Evolutionary conservation across 192 early-diverging fungal species (phyloP).

Genomic region (Entophlyctis luteolus): DNA sequence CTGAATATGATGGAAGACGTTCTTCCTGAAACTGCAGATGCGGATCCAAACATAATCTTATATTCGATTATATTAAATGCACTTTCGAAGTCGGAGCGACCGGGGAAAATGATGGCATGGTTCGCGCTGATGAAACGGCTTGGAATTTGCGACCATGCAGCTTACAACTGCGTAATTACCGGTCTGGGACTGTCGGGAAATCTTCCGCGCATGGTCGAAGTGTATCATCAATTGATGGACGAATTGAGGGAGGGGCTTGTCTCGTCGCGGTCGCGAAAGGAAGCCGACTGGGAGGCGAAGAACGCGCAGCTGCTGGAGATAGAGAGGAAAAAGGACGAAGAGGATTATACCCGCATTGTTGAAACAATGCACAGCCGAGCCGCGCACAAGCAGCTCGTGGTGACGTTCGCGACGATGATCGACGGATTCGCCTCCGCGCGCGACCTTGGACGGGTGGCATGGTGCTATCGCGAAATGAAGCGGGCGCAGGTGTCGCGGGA

Average conservation of each 20-base stretch:
- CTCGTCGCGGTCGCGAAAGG: neutral
- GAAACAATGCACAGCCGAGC: neutral
- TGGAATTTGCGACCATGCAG: slow-evolving; percentile 4
- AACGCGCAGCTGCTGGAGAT: neutral
- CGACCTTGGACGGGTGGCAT: neutral
- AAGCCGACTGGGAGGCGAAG: neutral
- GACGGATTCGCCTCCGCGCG: neutral
- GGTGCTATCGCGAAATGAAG: slow-evolving; percentile 13
- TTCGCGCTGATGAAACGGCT: neutral
- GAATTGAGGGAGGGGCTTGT: neutral
- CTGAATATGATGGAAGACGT: neutral
- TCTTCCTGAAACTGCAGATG: neutral
- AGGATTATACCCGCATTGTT: neutral
- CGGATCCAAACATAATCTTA: neutral
- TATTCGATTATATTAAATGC: neutral
- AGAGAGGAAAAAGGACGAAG: neutral
- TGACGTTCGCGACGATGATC: slow-evolving; percentile 9
- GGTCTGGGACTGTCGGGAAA: neutral
- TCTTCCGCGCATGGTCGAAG: neutral
- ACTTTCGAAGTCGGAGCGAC: neutral
- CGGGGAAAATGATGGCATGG: slow-evolving; percentile 10
- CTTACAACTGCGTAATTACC: slow-evolving; percentile 1
- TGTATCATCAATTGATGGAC: slow-evolving; percentile 2
- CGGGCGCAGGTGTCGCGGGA: neutral
- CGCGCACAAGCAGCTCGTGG: neutral